Conservation (phyloP, 306 rosid species). For the Quercus mongolica region DNA sequence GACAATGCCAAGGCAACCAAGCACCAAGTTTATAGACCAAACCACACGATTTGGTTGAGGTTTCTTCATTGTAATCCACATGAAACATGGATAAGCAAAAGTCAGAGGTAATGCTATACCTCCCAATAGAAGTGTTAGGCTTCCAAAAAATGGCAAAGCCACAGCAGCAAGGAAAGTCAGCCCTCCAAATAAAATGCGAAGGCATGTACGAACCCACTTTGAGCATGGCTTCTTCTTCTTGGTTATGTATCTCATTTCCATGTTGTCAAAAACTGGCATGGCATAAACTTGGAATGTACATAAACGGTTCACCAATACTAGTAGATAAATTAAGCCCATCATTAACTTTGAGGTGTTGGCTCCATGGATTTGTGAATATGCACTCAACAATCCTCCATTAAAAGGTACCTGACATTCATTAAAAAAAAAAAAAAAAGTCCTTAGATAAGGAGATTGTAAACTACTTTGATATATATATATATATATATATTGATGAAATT, state of each 20-base stretch:
- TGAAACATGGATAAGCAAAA: constrained; percentile 72
- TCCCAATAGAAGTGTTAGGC: constrained; percentile 42
- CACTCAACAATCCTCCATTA: constrained; percentile 31
- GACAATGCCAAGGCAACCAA: constrained; percentile 57
- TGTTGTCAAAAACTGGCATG: constrained; percentile 60
- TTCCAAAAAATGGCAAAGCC: constrained; percentile 57
- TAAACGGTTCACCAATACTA: constrained; percentile 36
- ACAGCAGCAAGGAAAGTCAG: constrained; percentile 45
- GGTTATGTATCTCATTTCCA: constrained; percentile 41
- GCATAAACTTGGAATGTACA: constrained; percentile 59
- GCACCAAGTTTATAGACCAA: constrained; percentile 40
- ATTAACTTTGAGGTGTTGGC: constrained; percentile 32
- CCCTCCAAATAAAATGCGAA: constrained; percentile 56
- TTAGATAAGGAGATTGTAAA: too few species aligned
- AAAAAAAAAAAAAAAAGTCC: too few species aligned
- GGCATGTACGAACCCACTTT: constrained; percentile 13
- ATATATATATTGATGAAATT: too few species aligned
- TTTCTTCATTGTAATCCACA: constrained; percentile 64
- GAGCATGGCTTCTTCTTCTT: constrained; percentile 44
- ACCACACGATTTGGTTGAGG: constrained; percentile 22
- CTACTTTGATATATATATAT: too few species aligned
- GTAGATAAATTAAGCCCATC: constrained; percentile 39
- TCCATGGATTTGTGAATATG: constrained; percentile 32
- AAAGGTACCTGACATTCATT: constrained; percentile 35
- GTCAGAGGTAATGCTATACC: constrained; percentile 61